These are phyloP conservation scores for Globisporangium yorkense DNA, from an alignment of 352 stramenopile genomes.

Conservation along the genomic window DNA sequence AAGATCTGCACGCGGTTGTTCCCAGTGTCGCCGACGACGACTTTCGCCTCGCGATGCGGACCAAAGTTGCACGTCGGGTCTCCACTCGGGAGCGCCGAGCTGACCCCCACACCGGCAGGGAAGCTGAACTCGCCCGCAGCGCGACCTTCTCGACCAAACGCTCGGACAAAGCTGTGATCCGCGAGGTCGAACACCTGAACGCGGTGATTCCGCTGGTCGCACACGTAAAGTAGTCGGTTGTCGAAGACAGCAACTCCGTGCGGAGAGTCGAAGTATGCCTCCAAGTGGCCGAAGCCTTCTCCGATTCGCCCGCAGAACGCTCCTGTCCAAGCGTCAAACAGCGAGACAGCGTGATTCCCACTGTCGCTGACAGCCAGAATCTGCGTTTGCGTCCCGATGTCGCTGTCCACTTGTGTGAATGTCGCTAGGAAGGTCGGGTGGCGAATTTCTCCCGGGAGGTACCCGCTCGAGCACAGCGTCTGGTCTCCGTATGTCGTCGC, in stretches of 20 bases:
- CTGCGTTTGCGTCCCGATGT: not conserved
- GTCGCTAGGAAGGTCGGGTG: constrained; percentile 36
- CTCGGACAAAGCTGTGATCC: constrained; percentile 13
- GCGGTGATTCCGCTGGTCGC: constrained; percentile 66
- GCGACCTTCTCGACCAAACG: constrained; percentile 29
- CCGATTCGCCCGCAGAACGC: constrained; percentile 38
- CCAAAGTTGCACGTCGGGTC: constrained; percentile 46
- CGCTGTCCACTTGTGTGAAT: constrained; percentile 1
- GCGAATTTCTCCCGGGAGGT: constrained; percentile 40
- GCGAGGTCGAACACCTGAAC: constrained; percentile 51
- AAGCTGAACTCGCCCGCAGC: constrained; percentile 41
- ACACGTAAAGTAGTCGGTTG: constrained; percentile 39
- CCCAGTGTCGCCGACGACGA: constrained; percentile 40
- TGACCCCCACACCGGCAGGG: constrained; percentile 36
- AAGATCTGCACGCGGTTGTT: constrained; percentile 58
- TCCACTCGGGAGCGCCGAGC: constrained; percentile 20
- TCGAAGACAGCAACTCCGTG: constrained; percentile 44
- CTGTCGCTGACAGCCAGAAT: constrained; percentile 47
- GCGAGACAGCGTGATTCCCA: constrained; percentile 51
- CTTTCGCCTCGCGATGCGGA: constrained; percentile 35
- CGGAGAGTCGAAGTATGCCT: constrained; percentile 46
- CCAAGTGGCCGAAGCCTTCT: constrained; percentile 42
- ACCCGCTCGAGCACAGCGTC: constrained; percentile 39
- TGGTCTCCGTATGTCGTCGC: constrained; percentile 52
- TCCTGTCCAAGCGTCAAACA: constrained; percentile 38